Percentiles rank a stretch among this genome's conserved stretches.
These are phyloP conservation scores for Claviceps monticola DNA, from an alignment of 2,329 filamentous ascomycete species.

Conservation along the genomic window DNA sequence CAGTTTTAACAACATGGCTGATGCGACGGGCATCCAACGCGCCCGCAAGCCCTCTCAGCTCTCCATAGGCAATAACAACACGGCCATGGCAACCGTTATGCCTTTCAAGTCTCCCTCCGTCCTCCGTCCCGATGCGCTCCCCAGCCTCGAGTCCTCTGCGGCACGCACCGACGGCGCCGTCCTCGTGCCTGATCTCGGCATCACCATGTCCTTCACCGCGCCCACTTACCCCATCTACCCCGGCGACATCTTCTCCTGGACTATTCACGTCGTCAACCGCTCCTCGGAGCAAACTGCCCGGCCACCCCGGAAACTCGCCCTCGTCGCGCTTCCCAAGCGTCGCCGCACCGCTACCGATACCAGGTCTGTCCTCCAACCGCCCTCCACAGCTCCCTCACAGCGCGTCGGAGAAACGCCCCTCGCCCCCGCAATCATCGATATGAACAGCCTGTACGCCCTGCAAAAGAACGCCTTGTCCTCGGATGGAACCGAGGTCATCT, in stretches of 20 bases:
- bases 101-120: conserved; percentile 45
- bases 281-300: conserved; percentile 31
- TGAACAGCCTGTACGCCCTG: conserved; percentile 57
- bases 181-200: conserved; percentile 45
- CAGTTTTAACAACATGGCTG: conserved; percentile 40
- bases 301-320: conserved; percentile 50
- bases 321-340: conserved; percentile 53
- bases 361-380: conserved; percentile 38
- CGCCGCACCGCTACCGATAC: conserved; percentile 39
- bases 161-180: conserved; percentile 32
- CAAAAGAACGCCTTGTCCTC: conserved; percentile 46
- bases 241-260: conserved; percentile 58
- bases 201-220: conserved; percentile 61
- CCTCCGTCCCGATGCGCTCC: conserved; percentile 45
- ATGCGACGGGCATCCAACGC: conserved; percentile 41
- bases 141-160: conserved; percentile 17
- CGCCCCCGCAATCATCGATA: conserved; percentile 57
- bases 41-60: conserved; percentile 50
- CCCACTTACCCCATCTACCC: conserved; percentile 42
- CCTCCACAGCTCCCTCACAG: conserved; percentile 24
- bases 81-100: conserved; percentile 16
- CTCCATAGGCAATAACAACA: conserved; percentile 40
- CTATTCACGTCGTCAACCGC: conserved; percentile 63
- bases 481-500: conserved; percentile 56
- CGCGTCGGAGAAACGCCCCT: conserved; percentile 26